Evolutionary conservation across 2,329 filamentous ascomycete species (phyloP), one percentile per base, ranked within the genome.

Genomic region (Sarocladium kiliense): DNA sequence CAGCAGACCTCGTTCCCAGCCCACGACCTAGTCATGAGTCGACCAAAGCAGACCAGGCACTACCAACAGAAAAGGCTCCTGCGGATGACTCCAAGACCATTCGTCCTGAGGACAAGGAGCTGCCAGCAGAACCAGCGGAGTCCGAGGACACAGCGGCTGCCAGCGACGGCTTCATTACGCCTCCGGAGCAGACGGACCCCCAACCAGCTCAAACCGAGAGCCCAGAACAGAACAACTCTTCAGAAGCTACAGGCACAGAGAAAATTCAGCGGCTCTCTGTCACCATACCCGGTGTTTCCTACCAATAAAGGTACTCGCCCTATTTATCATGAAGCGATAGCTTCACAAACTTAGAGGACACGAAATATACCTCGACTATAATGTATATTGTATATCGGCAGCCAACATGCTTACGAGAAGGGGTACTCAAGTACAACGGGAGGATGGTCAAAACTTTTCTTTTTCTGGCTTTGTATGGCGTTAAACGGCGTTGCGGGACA

Each of bases 11-110:
- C 18, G 68, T 71, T 11, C 70, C 67, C 55, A 71, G 66, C 53
- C 62, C 63, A 14, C 66, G 67, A 12, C 60, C 58, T 47, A 74
- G 71, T 36, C 64, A 71, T n/a, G 72, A 74, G 6, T 18, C 41
- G 3, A 9, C 54, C 6, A 47, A 49, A 19, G 26, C 11, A 7
- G 19, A 18, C 21, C 10, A 53, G 21, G 12, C 18, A 10, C 6
- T 26, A 16, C 14, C 11, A 39, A 12, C 41, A 26, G 23, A 26
- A 16, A 25, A 10, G 19, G 6, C 4, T 39, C 10, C 32, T 12
- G 27, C 37, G 2, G 54, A 47, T 16, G 41, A 55, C 19, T 32
- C 41, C n/a, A 11, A 45, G 18, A 47, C 39, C 12, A 25, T 47
- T 18, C 25, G 30, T 4, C 39, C 41, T 5, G 21, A 47, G 42